phyloP scores from a whole-genome alignment of 2,329 filamentous ascomycete species.

The Apiospora saccharicola region DNA sequence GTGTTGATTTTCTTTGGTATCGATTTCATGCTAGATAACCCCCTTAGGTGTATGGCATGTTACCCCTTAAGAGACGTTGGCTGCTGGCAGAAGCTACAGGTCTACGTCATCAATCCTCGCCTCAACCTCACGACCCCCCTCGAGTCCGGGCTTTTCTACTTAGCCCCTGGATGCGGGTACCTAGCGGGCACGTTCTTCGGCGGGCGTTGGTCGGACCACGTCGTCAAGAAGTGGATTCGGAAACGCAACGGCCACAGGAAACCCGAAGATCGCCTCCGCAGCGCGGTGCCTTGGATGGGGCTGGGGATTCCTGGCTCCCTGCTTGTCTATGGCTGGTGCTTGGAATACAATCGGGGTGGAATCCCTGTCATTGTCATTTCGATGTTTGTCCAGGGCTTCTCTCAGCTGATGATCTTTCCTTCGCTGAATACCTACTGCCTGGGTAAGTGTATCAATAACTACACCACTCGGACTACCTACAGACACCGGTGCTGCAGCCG shows the following conservation, averaged over 20 bases:
- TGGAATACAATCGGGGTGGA: slow-evolving; percentile 62
- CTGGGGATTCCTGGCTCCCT: slow-evolving; percentile 67
- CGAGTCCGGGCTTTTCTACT: slow-evolving; percentile 75
- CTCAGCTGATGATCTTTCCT: slow-evolving; percentile 28
- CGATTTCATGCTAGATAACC: too few relatives aligned
- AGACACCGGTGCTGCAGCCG: neutral
- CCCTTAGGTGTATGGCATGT: neutral
- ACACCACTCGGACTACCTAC: neutral
- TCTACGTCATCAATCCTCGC: slow-evolving; percentile 75
- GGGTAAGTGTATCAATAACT: neutral
- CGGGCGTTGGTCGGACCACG: slow-evolving; percentile 74
- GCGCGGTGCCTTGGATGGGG: slow-evolving; percentile 63
- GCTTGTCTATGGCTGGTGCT: slow-evolving; percentile 71
- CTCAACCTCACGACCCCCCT: slow-evolving; percentile 73
- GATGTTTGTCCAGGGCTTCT: slow-evolving; percentile 27
- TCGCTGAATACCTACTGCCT: slow-evolving; percentile 31
- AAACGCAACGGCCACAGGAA: slow-evolving; percentile 66
- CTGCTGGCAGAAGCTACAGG: neutral
- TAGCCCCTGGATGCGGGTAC: slow-evolving; percentile 76
- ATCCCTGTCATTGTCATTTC: slow-evolving; percentile 48
- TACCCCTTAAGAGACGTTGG: too few relatives aligned
- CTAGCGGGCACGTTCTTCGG: slow-evolving; percentile 73
- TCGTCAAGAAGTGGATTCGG: slow-evolving; percentile 69
- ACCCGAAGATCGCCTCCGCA: slow-evolving; percentile 72
- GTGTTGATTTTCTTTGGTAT: neutral